phyloP scores from a whole-genome alignment of 2,329 filamentous ascomycete genomes.

The Cladosporium sp. region DNA sequence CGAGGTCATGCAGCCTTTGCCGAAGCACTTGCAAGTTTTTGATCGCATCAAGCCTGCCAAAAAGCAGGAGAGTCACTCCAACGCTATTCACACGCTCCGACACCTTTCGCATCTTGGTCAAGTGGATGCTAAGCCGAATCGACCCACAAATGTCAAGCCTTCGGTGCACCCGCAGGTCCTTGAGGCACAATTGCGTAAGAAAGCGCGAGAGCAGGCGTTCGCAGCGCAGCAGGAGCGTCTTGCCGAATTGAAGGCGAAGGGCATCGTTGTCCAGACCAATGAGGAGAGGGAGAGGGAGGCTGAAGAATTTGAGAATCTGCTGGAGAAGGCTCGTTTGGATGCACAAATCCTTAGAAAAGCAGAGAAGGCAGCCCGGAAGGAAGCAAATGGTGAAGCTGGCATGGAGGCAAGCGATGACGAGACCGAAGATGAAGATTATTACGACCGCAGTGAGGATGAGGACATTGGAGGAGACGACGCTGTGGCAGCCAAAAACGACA shows the following conservation, averaged over 20 bases:
- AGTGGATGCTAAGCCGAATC: slow-evolving; percentile 45
- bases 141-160: slow-evolving; percentile 56
- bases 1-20: slow-evolving; percentile 53
- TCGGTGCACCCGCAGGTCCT: slow-evolving; percentile 68
- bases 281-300: slow-evolving; percentile 83
- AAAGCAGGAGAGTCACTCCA: slow-evolving; percentile 23
- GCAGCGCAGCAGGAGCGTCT: slow-evolving; percentile 73
- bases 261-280: slow-evolving; percentile 74
- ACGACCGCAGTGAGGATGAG: slow-evolving; percentile 37
- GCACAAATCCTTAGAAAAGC: slow-evolving; percentile 72
- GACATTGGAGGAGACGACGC: slow-evolving; percentile 32
- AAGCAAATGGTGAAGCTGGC: slow-evolving; percentile 46
- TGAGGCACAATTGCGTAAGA: slow-evolving; percentile 62
- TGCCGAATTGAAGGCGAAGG: slow-evolving; percentile 71
- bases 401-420: slow-evolving; percentile 51
- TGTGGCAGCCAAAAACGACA: slow-evolving; percentile 33
- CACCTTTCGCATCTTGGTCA: slow-evolving; percentile 32
- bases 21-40: slow-evolving; percentile 27
- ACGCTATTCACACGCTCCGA: slow-evolving; percentile 30
- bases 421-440: slow-evolving; percentile 49
- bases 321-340: slow-evolving; percentile 78
- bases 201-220: slow-evolving; percentile 75
- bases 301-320: slow-evolving; percentile 79
- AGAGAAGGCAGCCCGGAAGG: slow-evolving; percentile 71
- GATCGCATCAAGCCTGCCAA: slow-evolving; percentile 34